Evolutionary conservation across 345 rosid species (phyloP).

Genomic region (Euphorbia tirucalli): DNA sequence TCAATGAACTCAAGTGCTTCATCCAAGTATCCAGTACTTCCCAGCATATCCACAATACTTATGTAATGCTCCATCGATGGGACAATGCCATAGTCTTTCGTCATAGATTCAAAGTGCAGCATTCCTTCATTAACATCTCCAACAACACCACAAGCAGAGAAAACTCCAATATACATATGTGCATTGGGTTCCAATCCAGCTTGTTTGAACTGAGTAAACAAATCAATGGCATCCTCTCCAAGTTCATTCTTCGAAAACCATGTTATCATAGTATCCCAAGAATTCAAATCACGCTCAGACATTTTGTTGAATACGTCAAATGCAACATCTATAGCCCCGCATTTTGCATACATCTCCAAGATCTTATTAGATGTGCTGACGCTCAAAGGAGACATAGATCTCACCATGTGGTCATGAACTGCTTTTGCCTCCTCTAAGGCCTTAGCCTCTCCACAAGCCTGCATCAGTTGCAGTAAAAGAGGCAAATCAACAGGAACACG

Average conservation of each 20-base stretch:
- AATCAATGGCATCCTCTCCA: constrained; percentile 82
- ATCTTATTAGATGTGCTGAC: constrained; percentile 44
- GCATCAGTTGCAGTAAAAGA: constrained; percentile 46
- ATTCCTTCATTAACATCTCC: constrained; percentile 76
- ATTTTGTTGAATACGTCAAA: constrained; percentile 48
- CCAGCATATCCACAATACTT: constrained; percentile 65
- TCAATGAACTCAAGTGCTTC: constrained; percentile 75
- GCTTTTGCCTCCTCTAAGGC: constrained; percentile 58
- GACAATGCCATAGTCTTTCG: constrained; percentile 48
- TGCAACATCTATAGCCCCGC: constrained; percentile 55
- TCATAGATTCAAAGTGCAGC: constrained; percentile 73
- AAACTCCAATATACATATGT: constrained; percentile 48
- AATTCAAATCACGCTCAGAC: constrained; percentile 46
- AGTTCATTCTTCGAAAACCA: constrained; percentile 68
- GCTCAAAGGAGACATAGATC: constrained; percentile 32
- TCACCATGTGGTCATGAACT: constrained; percentile 46
- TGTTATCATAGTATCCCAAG: constrained; percentile 64
- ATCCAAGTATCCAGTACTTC: constrained; percentile 58
- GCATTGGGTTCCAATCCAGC: constrained; percentile 59
- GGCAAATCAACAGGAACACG: constrained; percentile 44
- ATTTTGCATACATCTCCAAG: constrained; percentile 65
- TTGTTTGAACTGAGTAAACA: constrained; percentile 59
- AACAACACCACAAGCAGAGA: constrained; percentile 58
- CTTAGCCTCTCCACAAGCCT: constrained; percentile 58
- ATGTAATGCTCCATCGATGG: constrained; percentile 66